Evolutionary conservation across 176 grass and related monocot species (phyloP).

Genomic region (Elymus sibiricus): DNA sequence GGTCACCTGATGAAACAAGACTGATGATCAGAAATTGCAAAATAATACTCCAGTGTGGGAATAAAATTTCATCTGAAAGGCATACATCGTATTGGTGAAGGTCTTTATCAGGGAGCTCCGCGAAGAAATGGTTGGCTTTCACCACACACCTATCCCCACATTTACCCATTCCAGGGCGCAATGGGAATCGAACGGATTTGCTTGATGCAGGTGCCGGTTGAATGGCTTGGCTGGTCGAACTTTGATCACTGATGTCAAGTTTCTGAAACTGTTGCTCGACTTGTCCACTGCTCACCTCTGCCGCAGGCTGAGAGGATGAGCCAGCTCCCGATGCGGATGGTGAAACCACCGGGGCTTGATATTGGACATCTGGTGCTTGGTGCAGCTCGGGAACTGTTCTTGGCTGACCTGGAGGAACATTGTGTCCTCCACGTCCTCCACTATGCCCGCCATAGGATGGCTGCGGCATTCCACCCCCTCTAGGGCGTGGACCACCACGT

Average conservation of each 20-base stretch:
- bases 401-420: constrained; percentile 49
- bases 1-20: constrained; percentile 55
- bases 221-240: constrained; percentile 49
- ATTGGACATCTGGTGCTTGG: constrained; percentile 82
- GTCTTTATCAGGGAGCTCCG: constrained; percentile 87
- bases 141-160: constrained; percentile 81
- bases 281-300: constrained; percentile 57
- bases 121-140: constrained; percentile 98
- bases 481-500: constrained; percentile 46
- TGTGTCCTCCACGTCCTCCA: constrained; percentile 52
- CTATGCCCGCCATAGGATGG: constrained; percentile 59
- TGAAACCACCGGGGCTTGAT: constrained; percentile 53
- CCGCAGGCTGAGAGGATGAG: constrained; percentile 58
- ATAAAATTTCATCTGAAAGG: neutral
- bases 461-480: constrained; percentile 56
- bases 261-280: constrained; percentile 75
- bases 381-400: constrained; percentile 98
- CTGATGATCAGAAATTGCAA: constrained; percentile 18
- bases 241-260: constrained; percentile 44
- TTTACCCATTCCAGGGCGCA: constrained; percentile 84
- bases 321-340: constrained; percentile 50
- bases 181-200: constrained; percentile 78
- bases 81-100: constrained; percentile 95
- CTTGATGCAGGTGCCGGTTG: constrained; percentile 61
- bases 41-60: neutral